A percentile compares a stretch with the other conserved stretches of the same genome.
phyloP scores from a whole-genome alignment of 768 basidiomycete species.

The Collybia sordida region DNA sequence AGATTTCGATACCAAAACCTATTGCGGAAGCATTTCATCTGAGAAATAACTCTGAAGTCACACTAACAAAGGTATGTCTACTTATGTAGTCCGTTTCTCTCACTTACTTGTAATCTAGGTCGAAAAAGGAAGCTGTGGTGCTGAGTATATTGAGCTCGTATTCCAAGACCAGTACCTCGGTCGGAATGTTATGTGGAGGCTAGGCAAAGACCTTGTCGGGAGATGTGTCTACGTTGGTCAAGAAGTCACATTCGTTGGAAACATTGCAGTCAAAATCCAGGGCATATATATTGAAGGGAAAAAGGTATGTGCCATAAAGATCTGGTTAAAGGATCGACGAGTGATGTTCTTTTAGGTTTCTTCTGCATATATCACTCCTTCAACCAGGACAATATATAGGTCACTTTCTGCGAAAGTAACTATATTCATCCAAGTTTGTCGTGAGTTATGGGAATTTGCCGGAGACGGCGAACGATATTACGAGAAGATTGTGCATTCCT shows the following conservation, averaged over 20 bases:
- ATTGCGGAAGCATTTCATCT: slow-evolving; percentile 71
- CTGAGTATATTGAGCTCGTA: slow-evolving; percentile 83
- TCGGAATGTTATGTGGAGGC: slow-evolving; percentile 95
- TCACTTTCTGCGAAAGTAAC: slow-evolving; percentile 90
- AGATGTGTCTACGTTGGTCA: slow-evolving; percentile 84
- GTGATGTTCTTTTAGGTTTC: slow-evolving; percentile 52
- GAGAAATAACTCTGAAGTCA: slow-evolving; percentile 72
- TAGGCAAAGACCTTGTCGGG: slow-evolving; percentile 78
- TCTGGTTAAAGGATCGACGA: slow-evolving; percentile 3
- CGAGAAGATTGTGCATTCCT: slow-evolving; percentile 97
- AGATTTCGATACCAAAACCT: slow-evolving; percentile 77
- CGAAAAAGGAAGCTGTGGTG: slow-evolving; percentile 58
- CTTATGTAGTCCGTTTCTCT: not conserved
- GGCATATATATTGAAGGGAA: slow-evolving; percentile 70
- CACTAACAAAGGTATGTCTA: slow-evolving; percentile 59
- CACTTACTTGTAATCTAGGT: slow-evolving; percentile 45
- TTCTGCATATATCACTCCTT: slow-evolving; percentile 74
- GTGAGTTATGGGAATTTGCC: slow-evolving; percentile 95
- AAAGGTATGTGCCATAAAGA: too few species aligned
- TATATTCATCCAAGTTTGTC: slow-evolving; percentile 95
- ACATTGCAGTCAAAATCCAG: slow-evolving; percentile 80
- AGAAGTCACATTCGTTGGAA: slow-evolving; percentile 82
- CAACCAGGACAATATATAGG: slow-evolving; percentile 88
- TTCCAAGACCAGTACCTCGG: slow-evolving; percentile 97
- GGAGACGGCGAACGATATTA: slow-evolving; percentile 95